Conservation (phyloP, 208 protist species). For the Trypanosoma cruzi region DNA sequence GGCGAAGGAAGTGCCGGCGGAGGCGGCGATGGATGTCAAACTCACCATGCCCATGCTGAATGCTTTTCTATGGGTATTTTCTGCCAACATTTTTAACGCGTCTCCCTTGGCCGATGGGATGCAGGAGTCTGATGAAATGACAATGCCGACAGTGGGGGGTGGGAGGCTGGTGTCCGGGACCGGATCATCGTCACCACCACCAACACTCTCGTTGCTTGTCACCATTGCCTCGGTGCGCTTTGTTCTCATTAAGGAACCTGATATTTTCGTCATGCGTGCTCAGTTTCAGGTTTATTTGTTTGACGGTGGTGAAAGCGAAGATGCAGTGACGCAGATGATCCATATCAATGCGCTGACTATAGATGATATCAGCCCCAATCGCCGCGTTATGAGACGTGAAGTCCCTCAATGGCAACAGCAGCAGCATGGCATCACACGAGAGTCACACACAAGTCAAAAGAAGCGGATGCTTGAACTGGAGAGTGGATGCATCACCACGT, state of each 20-base stretch:
- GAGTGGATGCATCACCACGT: constrained; percentile 8
- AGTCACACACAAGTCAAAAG: neutral
- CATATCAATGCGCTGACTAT: constrained; percentile 12
- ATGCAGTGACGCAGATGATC: constrained; percentile 1
- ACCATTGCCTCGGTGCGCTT: constrained; percentile 15
- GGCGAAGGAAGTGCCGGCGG: neutral
- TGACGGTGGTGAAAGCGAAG: neutral
- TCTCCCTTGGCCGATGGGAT: neutral
- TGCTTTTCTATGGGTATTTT: neutral
- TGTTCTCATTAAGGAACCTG: constrained; percentile 24
- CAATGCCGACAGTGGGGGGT: neutral
- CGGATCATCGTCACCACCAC: neutral
- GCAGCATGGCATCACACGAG: neutral
- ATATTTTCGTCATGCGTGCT: constrained; percentile 18
- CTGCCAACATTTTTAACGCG: neutral
- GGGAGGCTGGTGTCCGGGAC: neutral
- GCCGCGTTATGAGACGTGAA: constrained; percentile 9
- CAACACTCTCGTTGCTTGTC: constrained; percentile 8
- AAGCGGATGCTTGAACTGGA: constrained; percentile 14
- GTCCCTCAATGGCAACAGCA: constrained; percentile 20
- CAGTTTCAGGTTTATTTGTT: constrained; percentile 17
- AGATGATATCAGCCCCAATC: constrained; percentile 22
- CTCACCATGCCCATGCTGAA: constrained; percentile 5
- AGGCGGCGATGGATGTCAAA: constrained; percentile 15
- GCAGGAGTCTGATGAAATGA: neutral